Percentiles rank a stretch among this genome's conserved stretches.
These are phyloP conservation scores for Mortierella sp. DNA, from an alignment of 371 early-diverging fungal genomes.

Conservation along the genomic window DNA sequence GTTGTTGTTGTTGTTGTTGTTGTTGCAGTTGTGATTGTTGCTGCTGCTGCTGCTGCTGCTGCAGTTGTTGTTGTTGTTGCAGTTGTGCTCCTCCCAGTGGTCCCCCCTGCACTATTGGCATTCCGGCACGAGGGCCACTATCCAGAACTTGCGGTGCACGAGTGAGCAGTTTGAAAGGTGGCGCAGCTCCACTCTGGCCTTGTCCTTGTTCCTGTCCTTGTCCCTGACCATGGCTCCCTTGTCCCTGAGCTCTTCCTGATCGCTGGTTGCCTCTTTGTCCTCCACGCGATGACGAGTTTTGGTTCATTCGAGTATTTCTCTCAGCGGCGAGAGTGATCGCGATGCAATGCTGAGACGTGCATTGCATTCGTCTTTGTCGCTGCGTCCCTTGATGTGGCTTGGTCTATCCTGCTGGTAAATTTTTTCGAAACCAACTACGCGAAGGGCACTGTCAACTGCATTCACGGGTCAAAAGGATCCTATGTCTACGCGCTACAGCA, in stretches of 20 bases:
- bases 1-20: slow-evolving; percentile 9
- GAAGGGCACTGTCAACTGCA: too few relatives aligned
- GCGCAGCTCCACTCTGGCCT: slow-evolving; percentile 28
- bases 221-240: slow-evolving; percentile 24
- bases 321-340: background rate
- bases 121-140: background rate
- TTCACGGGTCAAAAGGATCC: too few relatives aligned
- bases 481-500: too few relatives aligned
- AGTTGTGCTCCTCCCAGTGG: background rate
- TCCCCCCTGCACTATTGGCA: background rate
- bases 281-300: slow-evolving; percentile 34
- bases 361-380: background rate
- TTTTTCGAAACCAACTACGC: too few relatives aligned
- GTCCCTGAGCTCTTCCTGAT: slow-evolving; percentile 16
- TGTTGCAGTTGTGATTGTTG: slow-evolving; percentile 12
- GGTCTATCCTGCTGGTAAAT: background rate
- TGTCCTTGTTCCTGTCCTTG: slow-evolving; percentile 21
- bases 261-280: slow-evolving; percentile 11
- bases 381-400: slow-evolving; percentile 2
- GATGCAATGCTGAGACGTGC: background rate
- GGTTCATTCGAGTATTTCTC: slow-evolving; percentile 25
- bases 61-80: slow-evolving; percentile 8
- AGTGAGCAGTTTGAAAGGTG: slow-evolving; percentile 34
- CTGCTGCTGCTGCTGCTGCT: slow-evolving; percentile 16
- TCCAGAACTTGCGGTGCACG: slow-evolving; percentile 22